Percentiles rank a stretch among this genome's conserved stretches.
Conservation (phyloP, 2,329 filamentous ascomycete genomes). For the Talaromyces albobiverticillius region DNA sequence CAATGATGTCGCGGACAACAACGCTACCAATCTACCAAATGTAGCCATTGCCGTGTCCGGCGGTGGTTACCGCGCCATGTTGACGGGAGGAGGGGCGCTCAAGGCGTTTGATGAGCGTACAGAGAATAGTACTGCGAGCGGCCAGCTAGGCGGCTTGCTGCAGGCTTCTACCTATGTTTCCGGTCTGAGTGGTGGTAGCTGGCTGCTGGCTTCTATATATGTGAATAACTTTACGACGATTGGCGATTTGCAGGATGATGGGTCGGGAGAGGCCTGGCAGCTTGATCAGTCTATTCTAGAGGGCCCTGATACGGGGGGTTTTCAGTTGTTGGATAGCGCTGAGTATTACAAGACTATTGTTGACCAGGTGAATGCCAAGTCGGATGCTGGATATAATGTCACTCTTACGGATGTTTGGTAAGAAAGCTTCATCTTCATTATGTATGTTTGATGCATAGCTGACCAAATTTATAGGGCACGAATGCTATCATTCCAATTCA, state of each 20-base stretch:
- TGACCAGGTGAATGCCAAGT: constrained; percentile 59
- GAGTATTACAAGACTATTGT: constrained; percentile 63
- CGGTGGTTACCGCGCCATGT: constrained; percentile 81
- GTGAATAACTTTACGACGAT: constrained; percentile 75
- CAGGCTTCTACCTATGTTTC: constrained; percentile 78
- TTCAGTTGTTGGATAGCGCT: constrained; percentile 46
- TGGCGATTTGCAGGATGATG: constrained; percentile 49
- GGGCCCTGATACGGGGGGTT: constrained; percentile 49
- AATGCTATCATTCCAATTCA: constrained; percentile 79
- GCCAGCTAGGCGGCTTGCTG: constrained; percentile 75
- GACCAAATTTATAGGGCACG: constrained; percentile 54
- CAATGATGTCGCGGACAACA: constrained; percentile 54
- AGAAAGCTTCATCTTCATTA: constrained; percentile 1
- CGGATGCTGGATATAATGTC: constrained; percentile 61
- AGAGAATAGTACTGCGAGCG: constrained; percentile 55
- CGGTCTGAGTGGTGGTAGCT: constrained; percentile 77
- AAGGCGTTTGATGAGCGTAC: constrained; percentile 77
- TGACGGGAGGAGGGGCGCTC: constrained; percentile 77
- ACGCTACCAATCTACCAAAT: constrained; percentile 55
- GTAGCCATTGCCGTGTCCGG: constrained; percentile 77
- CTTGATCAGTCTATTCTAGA: constrained; percentile 60
- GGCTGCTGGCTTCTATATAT: constrained; percentile 81
- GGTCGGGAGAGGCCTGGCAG: constrained; percentile 55
- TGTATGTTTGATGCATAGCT: not conserved
- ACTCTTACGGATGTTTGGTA: constrained; percentile 84